phyloP scores from a whole-genome alignment of 2,329 filamentous ascomycete genomes.

The Diaporthe sp. region DNA sequence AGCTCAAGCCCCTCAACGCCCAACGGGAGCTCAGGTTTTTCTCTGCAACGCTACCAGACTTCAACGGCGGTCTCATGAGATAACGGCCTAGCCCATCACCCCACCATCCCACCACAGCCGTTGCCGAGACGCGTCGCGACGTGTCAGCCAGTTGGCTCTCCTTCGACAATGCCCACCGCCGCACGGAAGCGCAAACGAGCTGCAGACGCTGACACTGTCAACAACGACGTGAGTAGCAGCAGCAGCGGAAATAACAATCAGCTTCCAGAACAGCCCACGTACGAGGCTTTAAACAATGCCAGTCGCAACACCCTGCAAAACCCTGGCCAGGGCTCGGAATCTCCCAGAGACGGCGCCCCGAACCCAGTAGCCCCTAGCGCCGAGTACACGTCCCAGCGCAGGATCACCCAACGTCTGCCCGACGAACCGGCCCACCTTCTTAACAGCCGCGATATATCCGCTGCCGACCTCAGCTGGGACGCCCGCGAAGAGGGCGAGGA shows the following conservation, averaged over 20 bases:
- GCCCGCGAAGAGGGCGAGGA: background rate
- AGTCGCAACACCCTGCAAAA: background rate
- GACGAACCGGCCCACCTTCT: slow-evolving; percentile 16
- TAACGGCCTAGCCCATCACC: background rate
- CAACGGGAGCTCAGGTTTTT: background rate
- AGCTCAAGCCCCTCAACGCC: background rate
- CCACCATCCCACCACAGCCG: background rate
- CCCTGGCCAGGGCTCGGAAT: background rate
- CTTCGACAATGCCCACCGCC: background rate
- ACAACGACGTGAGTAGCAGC: background rate
- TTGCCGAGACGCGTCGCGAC: background rate
- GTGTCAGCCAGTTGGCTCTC: background rate
- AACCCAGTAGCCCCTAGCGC: slow-evolving; percentile 14
- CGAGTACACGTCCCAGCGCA: slow-evolving; percentile 33
- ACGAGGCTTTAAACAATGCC: background rate
- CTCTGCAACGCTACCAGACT: background rate
- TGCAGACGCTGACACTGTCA: background rate
- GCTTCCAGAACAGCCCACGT: background rate
- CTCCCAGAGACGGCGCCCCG: slow-evolving; percentile 16
- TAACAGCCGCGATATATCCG: slow-evolving; percentile 25
- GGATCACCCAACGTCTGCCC: slow-evolving; percentile 16
- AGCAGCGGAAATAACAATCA: background rate
- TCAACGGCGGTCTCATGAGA: slow-evolving; percentile 14
- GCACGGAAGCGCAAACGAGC: background rate
- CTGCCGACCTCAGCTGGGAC: slow-evolving; percentile 30